phyloP scores from a whole-genome alignment of 2,329 filamentous ascomycete species.

The Apiospora sp. region DNA sequence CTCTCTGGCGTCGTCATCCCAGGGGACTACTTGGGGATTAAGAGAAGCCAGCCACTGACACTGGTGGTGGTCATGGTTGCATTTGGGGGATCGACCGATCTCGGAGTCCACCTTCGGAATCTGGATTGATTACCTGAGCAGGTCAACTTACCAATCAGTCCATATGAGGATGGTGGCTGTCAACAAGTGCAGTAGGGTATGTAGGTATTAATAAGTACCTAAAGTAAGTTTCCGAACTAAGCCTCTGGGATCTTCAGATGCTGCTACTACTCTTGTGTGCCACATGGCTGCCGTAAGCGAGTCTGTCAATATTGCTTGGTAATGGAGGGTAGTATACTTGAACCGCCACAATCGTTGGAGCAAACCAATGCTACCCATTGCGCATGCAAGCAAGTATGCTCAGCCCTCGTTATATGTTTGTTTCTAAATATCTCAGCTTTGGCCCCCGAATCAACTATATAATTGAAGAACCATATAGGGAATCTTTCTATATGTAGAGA shows the following conservation, averaged over 20 bases:
- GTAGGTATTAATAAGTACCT: background rate
- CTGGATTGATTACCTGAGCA: constrained; percentile 6
- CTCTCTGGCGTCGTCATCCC: constrained; percentile 1
- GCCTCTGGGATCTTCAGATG: background rate
- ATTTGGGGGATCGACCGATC: background rate
- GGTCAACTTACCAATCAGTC: background rate
- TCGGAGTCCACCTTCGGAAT: background rate
- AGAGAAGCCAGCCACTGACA: background rate
- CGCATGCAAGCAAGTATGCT: background rate
- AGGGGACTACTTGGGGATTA: background rate
- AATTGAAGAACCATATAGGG: background rate
- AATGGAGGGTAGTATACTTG: background rate
- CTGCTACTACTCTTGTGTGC: background rate
- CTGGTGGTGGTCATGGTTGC: background rate
- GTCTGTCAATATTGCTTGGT: background rate
- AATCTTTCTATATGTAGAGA: background rate
- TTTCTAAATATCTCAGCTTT: background rate
- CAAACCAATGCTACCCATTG: background rate
- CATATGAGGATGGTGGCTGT: background rate
- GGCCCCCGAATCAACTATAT: background rate
- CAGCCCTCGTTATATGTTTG: background rate
- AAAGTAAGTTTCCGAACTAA: background rate
- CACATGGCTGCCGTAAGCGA: background rate
- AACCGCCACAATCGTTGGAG: background rate
- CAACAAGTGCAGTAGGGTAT: background rate